These are phyloP conservation scores for Neofusicoccum cordaticola DNA, from an alignment of 2,329 filamentous ascomycete genomes.

Conservation along the genomic window DNA sequence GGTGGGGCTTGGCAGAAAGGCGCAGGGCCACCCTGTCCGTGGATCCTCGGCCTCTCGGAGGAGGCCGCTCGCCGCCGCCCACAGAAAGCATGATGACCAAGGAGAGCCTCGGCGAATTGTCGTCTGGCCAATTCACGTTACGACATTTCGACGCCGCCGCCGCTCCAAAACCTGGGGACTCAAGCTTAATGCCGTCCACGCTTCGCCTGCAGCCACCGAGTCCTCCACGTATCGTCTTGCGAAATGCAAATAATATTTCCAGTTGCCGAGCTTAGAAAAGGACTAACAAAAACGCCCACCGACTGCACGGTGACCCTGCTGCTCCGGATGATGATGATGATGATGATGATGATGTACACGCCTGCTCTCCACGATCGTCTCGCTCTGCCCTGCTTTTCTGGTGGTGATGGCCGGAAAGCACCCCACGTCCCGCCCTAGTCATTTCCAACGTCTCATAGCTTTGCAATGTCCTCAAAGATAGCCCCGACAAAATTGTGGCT, in stretches of 20 bases:
- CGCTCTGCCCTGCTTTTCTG: background rate
- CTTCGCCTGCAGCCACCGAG: too few relatives aligned
- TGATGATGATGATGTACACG: slow-evolving; percentile 12
- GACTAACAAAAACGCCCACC: slow-evolving; percentile 10
- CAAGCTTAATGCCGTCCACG: background rate
- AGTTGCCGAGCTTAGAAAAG: background rate
- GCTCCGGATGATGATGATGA: slow-evolving; percentile 5
- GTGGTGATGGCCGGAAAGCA: background rate
- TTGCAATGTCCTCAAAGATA: background rate
- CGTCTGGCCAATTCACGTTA: too few relatives aligned
- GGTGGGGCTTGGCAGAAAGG: background rate
- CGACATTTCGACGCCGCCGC: too few relatives aligned
- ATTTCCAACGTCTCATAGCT: slow-evolving; percentile 4
- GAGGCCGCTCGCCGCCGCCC: background rate
- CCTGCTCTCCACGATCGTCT: background rate
- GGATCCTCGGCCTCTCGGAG: background rate
- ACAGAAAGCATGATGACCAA: background rate
- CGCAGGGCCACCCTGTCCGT: too few relatives aligned
- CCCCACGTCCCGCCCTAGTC: background rate
- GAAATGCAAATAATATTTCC: background rate
- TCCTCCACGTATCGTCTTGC: background rate
- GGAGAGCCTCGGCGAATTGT: too few relatives aligned
- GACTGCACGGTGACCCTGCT: background rate
- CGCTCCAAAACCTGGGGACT: background rate
- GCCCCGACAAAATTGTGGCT: background rate